phyloP scores from a whole-genome alignment of 148 eudicot genomes.

The Simmondsia chinensis region DNA sequence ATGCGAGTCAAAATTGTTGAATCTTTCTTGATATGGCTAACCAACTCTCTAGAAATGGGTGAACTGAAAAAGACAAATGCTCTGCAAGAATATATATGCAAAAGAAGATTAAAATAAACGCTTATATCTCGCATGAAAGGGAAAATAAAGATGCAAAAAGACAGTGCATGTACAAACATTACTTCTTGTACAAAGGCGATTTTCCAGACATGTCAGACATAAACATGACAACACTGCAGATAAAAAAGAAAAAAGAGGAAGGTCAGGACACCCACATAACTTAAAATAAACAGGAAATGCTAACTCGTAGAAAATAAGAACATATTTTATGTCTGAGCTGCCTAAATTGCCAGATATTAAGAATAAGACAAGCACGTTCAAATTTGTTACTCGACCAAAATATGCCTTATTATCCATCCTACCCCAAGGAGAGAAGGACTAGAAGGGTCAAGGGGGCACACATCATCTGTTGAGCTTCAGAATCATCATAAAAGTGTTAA shows the following conservation, averaged over 20 bases:
- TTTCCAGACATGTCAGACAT: slow-evolving; percentile 89
- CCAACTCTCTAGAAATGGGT: slow-evolving; percentile 57
- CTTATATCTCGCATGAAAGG: neutral
- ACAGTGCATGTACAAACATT: slow-evolving; percentile 19
- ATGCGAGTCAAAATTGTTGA: slow-evolving; percentile 59
- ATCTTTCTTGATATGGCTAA: slow-evolving; percentile 64
- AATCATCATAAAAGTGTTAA: no score
- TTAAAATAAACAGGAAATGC: no score
- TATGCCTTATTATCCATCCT: no score
- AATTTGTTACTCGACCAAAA: no score
- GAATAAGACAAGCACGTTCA: no score
- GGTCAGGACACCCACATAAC: neutral
- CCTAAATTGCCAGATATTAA: no score
- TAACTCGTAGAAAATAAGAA: no score
- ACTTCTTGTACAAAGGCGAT: slow-evolving; percentile 84
- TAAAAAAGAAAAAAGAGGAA: slow-evolving; percentile 3
- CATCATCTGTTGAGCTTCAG: no score
- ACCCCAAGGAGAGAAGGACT: no score
- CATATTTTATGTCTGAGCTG: no score
- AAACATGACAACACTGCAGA: slow-evolving; percentile 75
- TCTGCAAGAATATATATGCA: slow-evolving; percentile 26
- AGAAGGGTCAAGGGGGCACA: no score
- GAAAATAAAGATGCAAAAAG: neutral
- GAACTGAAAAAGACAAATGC: slow-evolving; percentile 96
- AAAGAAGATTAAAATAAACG: slow-evolving; percentile 2